These are phyloP conservation scores for Erysimum cheiri DNA, from an alignment of 441 rosid species.

Conservation along the genomic window DNA sequence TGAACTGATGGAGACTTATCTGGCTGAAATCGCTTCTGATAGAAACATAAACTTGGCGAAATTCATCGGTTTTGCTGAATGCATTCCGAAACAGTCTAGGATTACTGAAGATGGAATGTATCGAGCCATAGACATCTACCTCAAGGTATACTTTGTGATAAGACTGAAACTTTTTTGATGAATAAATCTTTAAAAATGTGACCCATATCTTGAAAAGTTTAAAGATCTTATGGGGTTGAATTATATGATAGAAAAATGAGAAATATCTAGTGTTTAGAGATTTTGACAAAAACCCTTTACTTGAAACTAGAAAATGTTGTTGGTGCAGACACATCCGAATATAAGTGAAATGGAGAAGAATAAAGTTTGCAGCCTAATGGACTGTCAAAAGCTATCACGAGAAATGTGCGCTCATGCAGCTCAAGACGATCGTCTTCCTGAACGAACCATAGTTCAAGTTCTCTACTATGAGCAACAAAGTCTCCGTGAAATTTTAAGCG, in stretches of 20 bases:
- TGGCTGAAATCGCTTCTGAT: conserved; percentile 68
- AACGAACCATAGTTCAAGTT: conserved; percentile 74
- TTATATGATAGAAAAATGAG: no score
- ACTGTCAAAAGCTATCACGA: conserved; percentile 67
- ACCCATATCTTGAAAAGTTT: no score
- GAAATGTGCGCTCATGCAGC: conserved; percentile 70
- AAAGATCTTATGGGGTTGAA: no score
- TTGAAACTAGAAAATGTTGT: neutral
- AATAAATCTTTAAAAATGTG: no score
- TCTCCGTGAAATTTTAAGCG: conserved; percentile 61
- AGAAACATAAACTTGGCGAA: conserved; percentile 48
- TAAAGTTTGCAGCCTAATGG: conserved; percentile 68
- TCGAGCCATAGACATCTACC: conserved; percentile 66
- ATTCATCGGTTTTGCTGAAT: conserved; percentile 57
- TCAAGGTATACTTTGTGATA: conserved; percentile 53
- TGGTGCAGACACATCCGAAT: conserved; percentile 61
- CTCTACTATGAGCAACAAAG: conserved; percentile 84
- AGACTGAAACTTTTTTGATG: neutral
- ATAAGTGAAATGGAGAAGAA: conserved; percentile 69
- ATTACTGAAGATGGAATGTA: conserved; percentile 68
- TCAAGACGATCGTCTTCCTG: conserved; percentile 62
- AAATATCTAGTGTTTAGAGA: no score
- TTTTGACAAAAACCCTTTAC: neutral
- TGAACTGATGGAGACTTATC: conserved; percentile 64
- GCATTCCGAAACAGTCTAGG: conserved; percentile 63